These are phyloP conservation scores for Musa beccarii DNA, from an alignment of 176 grass and related monocot species.

Conservation along the genomic window DNA sequence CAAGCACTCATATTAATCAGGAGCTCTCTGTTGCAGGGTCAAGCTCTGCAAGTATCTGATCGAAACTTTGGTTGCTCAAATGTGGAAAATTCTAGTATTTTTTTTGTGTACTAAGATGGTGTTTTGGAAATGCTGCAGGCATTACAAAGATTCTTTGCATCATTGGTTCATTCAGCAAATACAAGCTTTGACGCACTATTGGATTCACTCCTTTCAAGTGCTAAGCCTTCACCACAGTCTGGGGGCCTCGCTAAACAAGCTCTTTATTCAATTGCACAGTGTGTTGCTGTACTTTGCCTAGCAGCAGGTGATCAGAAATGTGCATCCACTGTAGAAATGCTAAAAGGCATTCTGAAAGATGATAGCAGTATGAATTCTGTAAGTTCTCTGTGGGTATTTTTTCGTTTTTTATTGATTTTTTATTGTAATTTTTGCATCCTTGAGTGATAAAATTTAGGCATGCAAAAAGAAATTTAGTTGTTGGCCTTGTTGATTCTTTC, in stretches of 20 bases:
- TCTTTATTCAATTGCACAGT: constrained; percentile 75
- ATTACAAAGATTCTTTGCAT: constrained; percentile 75
- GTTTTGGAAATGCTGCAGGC: constrained; percentile 38
- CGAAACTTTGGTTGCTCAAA: background rate
- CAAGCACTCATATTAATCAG: constrained; percentile 81
- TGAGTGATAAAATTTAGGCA: background rate
- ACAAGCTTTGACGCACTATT: constrained; percentile 77
- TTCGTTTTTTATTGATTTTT: background rate
- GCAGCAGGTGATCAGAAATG: constrained; percentile 84
- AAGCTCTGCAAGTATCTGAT: constrained; percentile 58
- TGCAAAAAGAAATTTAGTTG: background rate
- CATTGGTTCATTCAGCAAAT: constrained; percentile 66
- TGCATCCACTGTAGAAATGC: constrained; percentile 84
- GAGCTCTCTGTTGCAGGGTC: constrained; percentile 86
- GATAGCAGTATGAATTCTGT: constrained; percentile 51
- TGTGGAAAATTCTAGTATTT: background rate
- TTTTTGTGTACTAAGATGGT: constrained; percentile 7
- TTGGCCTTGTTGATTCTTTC: background rate
- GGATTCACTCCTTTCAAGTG: constrained; percentile 74
- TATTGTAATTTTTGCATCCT: background rate
- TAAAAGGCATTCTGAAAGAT: constrained; percentile 81
- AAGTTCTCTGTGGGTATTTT: constrained; percentile 9
- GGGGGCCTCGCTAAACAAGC: constrained; percentile 82
- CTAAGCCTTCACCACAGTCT: constrained; percentile 61
- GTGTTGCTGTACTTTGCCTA: constrained; percentile 90